Evolutionary conservation across 148 eudicot genomes (phyloP).

Genomic region (Rhododendron henanense): DNA sequence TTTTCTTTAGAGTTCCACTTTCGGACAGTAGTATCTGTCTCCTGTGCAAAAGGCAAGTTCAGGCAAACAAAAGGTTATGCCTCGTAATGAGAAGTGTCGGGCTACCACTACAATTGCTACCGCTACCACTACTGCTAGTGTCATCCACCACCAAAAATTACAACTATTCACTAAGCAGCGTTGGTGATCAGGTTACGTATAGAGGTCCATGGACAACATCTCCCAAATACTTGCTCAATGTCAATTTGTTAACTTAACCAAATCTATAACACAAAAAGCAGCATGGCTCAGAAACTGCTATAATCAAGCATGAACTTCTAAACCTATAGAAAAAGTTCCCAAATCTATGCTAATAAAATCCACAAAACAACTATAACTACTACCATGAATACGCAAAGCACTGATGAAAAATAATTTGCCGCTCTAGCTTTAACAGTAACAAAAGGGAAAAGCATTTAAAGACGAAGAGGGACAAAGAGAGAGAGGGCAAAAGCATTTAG

Average conservation of each 20-base stretch:
- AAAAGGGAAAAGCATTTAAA: not conserved
- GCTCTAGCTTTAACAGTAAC: not conserved
- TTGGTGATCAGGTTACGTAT: not conserved
- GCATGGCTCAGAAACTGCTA: conserved; percentile 3
- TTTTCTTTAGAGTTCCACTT: not conserved
- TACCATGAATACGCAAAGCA: not conserved
- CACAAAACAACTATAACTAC: not conserved
- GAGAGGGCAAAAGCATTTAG: not conserved
- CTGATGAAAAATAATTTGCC: not conserved
- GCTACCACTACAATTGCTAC: not conserved
- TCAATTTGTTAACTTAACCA: not conserved
- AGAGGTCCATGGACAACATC: not conserved
- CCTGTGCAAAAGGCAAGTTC: conserved; percentile 15
- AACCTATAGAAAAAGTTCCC: not conserved
- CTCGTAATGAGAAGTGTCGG: not conserved
- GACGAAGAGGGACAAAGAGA: not conserved
- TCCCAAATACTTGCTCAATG: not conserved
- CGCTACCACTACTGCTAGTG: not conserved
- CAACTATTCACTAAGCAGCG: not conserved
- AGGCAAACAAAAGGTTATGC: conserved; percentile 9
- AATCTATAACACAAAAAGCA: not conserved
- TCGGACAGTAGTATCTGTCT: not conserved
- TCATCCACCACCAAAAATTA: not conserved
- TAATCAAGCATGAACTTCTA: not conserved
- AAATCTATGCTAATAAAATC: not conserved